These are phyloP conservation scores for Calonectria pauciramosa DNA, from an alignment of 2,329 filamentous ascomycete genomes.

Conservation along the genomic window DNA sequence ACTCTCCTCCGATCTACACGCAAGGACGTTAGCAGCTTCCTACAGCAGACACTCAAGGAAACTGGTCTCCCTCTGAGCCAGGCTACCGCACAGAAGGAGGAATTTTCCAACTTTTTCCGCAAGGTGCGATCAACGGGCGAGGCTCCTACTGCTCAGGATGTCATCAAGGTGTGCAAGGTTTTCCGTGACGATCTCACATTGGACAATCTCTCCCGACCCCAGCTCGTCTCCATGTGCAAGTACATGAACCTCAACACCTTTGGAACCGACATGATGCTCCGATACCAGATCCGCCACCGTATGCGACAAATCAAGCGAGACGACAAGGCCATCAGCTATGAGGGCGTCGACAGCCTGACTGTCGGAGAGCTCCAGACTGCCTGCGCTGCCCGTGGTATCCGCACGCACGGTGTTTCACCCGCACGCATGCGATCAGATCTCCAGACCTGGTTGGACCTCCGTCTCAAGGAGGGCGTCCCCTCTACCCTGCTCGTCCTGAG, in stretches of 20 bases:
- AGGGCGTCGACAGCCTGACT: conserved; percentile 94
- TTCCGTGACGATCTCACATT: conserved; percentile 98
- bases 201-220: conserved; percentile 95
- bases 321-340: conserved; percentile 92
- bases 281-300: conserved; percentile 95
- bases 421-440: conserved; percentile 90
- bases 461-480: conserved; percentile 94
- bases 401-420: conserved; percentile 92
- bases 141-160: conserved; percentile 87
- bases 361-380: conserved; percentile 93
- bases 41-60: conserved; percentile 90
- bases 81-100: conserved; percentile 88
- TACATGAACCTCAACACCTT: conserved; percentile 99
- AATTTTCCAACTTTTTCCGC: conserved; percentile 97
- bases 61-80: conserved; percentile 91
- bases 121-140: conserved; percentile 95
- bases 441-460: conserved; percentile 92
- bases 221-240: conserved; percentile 96
- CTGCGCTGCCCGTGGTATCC: conserved; percentile 90
- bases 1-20: conserved; percentile 84
- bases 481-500: conserved; percentile 95
- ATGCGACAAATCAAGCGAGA: conserved; percentile 99
- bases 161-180: conserved; percentile 98
- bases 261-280: conserved; percentile 96
- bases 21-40: conserved; percentile 93